Evolutionary conservation across 169 alveolate genomes (phyloP), one percentile per base, ranked within the genome.

Genomic region (Cryptosporidium andersoni): DNA sequence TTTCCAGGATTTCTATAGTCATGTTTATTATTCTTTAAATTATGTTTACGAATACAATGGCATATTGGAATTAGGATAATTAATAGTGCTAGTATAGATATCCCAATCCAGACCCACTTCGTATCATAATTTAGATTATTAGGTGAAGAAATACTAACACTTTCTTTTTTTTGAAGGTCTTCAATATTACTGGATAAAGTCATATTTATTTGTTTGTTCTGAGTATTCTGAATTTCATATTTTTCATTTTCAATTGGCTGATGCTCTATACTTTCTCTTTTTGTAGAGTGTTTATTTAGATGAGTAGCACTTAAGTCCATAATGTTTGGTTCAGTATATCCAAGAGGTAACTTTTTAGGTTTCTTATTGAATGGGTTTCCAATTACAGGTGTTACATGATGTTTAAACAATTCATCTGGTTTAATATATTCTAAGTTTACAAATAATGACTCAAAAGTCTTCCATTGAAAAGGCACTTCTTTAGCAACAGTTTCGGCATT

Each of bases 391-490:
- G 74, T 58, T 4, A 74, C 42, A 74, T 74, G 66, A 11, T 74
- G 85, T 58, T 62, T 74, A 60, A 74, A 74, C 42, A 74, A 48
- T 25, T 16, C 40, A 56, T 9, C 47, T 3, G 85, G 85, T 34
- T 74, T 48, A 25, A 74, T 43, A 43, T 74, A 74, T 58, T 74
- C 85, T 68, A 74, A 58, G 8, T 66, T 74, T 14, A 74, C 60
- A 25, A 58, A 74, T 11, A 74, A 34, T 8, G 85, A 74, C 12
- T 74, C 85, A 74, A 47, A 74, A 2, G 48, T 43, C 43, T 45
- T 74, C 85, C 85, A 74, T n/a, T 11, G 5, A 60, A 74, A 74
- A 45, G 55, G 64, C 40, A 74, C 60, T 25, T 64, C 36, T 11
- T 45, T 74, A 2, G 85, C 56, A 53, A 58, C 62, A 34, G 55